phyloP scores from a whole-genome alignment of 73 alveolate species.

The Symbiodinium pilosum region DNA sequence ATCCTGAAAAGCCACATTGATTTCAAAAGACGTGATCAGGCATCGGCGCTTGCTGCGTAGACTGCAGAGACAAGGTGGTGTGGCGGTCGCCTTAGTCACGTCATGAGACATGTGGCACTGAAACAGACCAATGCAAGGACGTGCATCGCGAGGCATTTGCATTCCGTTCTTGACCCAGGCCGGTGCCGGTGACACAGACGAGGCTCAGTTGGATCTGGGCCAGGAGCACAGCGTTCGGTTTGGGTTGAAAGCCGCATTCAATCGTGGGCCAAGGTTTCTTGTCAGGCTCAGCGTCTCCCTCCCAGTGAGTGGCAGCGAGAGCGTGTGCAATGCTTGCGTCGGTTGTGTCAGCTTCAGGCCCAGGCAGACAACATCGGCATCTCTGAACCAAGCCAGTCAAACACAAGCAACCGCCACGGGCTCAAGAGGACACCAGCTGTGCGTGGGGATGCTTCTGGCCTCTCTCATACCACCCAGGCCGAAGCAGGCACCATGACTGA shows the following conservation, averaged over 20 bases:
- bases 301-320: not conserved
- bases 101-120: too few relatives aligned
- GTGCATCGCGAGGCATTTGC: too few relatives aligned
- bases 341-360: not conserved
- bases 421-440: not conserved
- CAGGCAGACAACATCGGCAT: too few relatives aligned
- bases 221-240: not conserved
- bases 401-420: not conserved
- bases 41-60: constrained; percentile 62
- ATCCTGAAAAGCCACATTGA: too few relatives aligned
- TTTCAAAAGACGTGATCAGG: too few relatives aligned
- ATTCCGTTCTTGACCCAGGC: not conserved
- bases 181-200: constrained; percentile 14
- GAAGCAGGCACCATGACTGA: not conserved
- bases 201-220: constrained; percentile 48
- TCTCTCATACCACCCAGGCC: not conserved
- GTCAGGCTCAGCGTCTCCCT: not conserved
- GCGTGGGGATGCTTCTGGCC: too few relatives aligned
- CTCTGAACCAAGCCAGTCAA: too few relatives aligned
- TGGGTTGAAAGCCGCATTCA: too few relatives aligned
- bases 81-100: constrained; percentile 4
- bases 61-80: constrained; percentile 56
- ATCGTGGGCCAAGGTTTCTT: not conserved
- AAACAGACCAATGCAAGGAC: too few relatives aligned
- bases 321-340: not conserved